Evolutionary conservation across 1,139 yeast species (phyloP), one percentile per base, ranked within the genome.

Genomic region (Candida anutae): DNA sequence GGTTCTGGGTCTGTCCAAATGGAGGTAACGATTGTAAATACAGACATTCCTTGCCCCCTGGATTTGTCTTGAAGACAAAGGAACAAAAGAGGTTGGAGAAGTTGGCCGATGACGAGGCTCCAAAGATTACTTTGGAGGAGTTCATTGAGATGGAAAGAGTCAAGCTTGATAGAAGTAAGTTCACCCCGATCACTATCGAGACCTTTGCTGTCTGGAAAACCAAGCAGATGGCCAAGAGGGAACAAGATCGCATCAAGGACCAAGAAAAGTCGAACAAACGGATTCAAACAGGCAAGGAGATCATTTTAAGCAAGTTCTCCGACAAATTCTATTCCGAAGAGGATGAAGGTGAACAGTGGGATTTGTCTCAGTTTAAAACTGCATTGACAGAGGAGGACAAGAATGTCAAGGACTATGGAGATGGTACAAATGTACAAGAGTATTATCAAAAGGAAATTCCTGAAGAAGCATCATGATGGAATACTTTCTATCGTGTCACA

Each of bases 1-100:
- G 98, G 98, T 88, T 90, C 58, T 90, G 98, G 99, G 72, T 74
- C 18, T 90, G 99, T 63, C 99, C 98, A 21, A 84, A 84, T 45
- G 90, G 90, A 23, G 96, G 95, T 38, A 77, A 80, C 42, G 80
- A 75, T 32, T 93, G 99, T 73, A 90, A 81, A 65, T 93, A 93
- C 63, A 77, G 74, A 55, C 99, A 93, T 58, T 81, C 97, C n/a
- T 69, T 93, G 45, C 99, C 99, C 24, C 87, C 93, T 25, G 99
- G 98, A 2, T 93, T 87, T 55, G 94, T 85, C 30, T 73, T 93
- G 59, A 93, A 90, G 68, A 90, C 98, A 26, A 88, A 87, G 58
- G 98, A 90, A 54, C 95, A 93, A 55, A 80, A 83, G 68, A 74
- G 88, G 49, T 61, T 87, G 48, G 98, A 90, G 56, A 80, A 78